Base-by-base conservation (phyloP, 2,329 filamentous ascomycete genomes). In the Colletotrichum higginsianum region DNA sequence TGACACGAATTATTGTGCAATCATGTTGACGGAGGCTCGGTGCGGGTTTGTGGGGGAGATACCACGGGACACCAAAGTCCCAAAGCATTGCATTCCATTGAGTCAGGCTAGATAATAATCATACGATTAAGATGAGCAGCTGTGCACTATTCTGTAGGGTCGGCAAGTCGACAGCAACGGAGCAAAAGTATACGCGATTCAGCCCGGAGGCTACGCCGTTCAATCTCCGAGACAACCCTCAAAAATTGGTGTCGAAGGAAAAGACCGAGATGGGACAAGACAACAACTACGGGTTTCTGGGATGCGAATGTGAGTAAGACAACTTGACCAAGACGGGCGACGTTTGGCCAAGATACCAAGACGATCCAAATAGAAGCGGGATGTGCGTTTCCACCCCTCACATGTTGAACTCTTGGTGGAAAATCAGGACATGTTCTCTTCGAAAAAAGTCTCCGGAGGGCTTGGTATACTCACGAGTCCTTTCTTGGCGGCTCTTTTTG, bases 301-400 rank as follows among this genome's bases (percentile, higher is more conserved):
- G 30, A 30, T 30, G 30, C 30, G 30, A 30, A 30, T 30, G 30
- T 30, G 30, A 8, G 7, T 8, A 8, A 30, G 30, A 21, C n/a
- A 18, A 5, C 16, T 35, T 18, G 2, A 35, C 5, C 53, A 35
- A 15, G n/a, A 11, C n/a, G n/a, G 40, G 56, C 56, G 30, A 18
- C 13, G 63, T 67, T 67, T 56, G 35, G 56, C 67, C 67, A 61
- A 67, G 62, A 67, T 61, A 26, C 46, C 56, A 66, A 67, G 49
- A 12, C 16, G 2, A 18, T 23, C n/a, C 18, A 61, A 61, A 67
- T 61, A 67, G 62, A 67, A 66, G 49, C 56, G 30, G 35, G 21
- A 49, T 49, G 47, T 21, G 56, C 62, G 47, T 6, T 38, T 21
- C 38, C 8, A n/a, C 15, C 21, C 30, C 18, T 44, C 38, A 13